Evolutionary conservation across 306 rosid genomes (phyloP).

Genomic region (Arachis hypogaea): DNA sequence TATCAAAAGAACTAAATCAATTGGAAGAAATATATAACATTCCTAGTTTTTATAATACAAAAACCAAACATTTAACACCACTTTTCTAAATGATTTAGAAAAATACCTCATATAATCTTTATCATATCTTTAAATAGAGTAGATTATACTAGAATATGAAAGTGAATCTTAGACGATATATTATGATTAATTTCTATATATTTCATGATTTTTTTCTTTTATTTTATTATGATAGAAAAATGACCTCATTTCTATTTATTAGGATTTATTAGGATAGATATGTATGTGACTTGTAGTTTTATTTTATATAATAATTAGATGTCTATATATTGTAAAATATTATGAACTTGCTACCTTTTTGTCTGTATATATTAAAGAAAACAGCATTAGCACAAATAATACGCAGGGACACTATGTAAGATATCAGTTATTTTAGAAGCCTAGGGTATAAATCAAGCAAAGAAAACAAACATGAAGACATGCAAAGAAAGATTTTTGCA

Average conservation of each 20-base stretch:
- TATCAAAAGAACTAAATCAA: constrained; percentile 18
- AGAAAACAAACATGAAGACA: constrained; percentile 15
- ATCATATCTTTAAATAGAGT: not conserved
- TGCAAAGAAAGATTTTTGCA: not conserved
- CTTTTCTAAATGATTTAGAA: constrained; percentile 1
- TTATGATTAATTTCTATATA: too few relatives aligned
- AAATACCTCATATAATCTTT: not conserved
- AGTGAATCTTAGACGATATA: not conserved
- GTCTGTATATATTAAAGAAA: not conserved
- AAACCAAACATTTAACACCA: constrained; percentile 6
- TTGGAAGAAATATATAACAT: not conserved
- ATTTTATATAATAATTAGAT: not conserved
- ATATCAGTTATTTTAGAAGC: constrained; percentile 7
- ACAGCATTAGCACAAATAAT: constrained; percentile 14
- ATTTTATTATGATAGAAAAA: not conserved
- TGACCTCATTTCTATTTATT: too few relatives aligned
- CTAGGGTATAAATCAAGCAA: constrained; percentile 12
- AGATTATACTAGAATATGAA: not conserved
- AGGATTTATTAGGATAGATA: too few relatives aligned
- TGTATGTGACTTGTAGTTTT: not conserved
- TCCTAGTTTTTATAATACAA: not conserved
- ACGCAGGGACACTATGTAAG: constrained; percentile 14
- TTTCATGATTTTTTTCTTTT: not conserved
- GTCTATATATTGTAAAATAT: too few relatives aligned
- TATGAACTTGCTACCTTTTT: not conserved